Base-by-base conservation (phyloP, 1,284 basidiomycete genomes). In the Tylopilus orsonianus region DNA sequence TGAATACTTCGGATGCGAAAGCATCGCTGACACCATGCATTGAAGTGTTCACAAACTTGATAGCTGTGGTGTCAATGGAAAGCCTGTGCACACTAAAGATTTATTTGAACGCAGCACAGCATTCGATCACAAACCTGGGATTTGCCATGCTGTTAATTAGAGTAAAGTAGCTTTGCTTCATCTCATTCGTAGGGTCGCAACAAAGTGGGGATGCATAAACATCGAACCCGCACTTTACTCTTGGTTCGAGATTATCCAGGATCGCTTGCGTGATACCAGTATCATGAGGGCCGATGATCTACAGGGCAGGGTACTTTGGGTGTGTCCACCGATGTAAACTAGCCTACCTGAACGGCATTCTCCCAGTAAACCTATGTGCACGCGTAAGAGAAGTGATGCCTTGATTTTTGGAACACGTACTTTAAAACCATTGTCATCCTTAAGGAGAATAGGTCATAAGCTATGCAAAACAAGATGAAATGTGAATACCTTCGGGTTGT, bases 401-500 rank as follows among this genome's bases (percentile, higher is more conserved):
- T 30, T 14, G 22, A 7, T 18, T 23, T 12, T 24, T 10, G 30
- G 13, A 35, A 19, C 12, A 52, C 61, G 48, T 50, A 83, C 87
- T 71, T 93, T 93, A 69, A 88, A 93, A 3, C 91, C 90, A 62
- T 93, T 93, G 59, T 93, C 91, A 62, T 87, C 69, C 87, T 88
- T 27, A 24, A 32, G 30, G 14, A 39, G 24, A 38, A 22, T 44
- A 42, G 22, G 47, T 58, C 23, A 47, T 36, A 41, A 20, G 1
- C 33, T 19, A 18, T 9, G 7, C 8, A 52, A 27, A 30, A 35
- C 20, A 41, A 16, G 34, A 39, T 22, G 3, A 33, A 34, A 16
- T 13, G 34, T 22, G 43, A 56, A 41, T 59, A 85, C 87, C 79
- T 90, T 91, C 0, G 90, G 90, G 60, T 92, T 92, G 58, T 92